Evolutionary conservation across 2,329 filamentous ascomycete species (phyloP).

Genomic region (Coniella vitis): DNA sequence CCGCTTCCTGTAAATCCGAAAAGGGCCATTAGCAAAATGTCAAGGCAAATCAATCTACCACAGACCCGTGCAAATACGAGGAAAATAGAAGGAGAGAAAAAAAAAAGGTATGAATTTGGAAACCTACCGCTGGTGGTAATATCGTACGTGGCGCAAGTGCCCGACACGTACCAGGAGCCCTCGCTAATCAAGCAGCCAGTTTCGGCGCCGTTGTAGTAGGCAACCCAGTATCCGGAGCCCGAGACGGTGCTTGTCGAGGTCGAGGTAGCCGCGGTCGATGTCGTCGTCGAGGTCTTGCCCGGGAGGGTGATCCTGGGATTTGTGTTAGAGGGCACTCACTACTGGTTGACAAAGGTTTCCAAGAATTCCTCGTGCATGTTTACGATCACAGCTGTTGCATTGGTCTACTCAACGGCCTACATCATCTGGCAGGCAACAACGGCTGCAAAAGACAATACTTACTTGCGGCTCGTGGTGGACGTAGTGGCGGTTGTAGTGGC

Average conservation of each 20-base stretch:
- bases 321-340: too few relatives aligned
- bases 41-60: too few relatives aligned
- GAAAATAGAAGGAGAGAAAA: too few relatives aligned
- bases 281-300: slow-evolving; percentile 23
- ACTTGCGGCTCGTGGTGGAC: slow-evolving; percentile 1
- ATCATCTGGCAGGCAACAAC: neutral
- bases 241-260: slow-evolving; percentile 26
- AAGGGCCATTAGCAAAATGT: too few relatives aligned
- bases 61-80: neutral
- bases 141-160: slow-evolving; percentile 61
- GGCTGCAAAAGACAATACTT: neutral
- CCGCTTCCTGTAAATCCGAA: slow-evolving; percentile 31
- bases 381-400: too few relatives aligned
- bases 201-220: slow-evolving; percentile 38
- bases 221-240: slow-evolving; percentile 56
- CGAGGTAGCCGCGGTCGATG: slow-evolving; percentile 26
- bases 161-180: slow-evolving; percentile 61
- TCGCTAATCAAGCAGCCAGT: slow-evolving; percentile 61
- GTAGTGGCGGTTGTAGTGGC: neutral
- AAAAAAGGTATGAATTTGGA: rapidly evolving
- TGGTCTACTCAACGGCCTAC: neutral
- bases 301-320: slow-evolving; percentile 1
- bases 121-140: slow-evolving; percentile 34
- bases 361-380: too few relatives aligned
- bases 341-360: too few relatives aligned